Conservation (phyloP, 2,329 filamentous ascomycete genomes). For the Colletotrichum sp. region DNA sequence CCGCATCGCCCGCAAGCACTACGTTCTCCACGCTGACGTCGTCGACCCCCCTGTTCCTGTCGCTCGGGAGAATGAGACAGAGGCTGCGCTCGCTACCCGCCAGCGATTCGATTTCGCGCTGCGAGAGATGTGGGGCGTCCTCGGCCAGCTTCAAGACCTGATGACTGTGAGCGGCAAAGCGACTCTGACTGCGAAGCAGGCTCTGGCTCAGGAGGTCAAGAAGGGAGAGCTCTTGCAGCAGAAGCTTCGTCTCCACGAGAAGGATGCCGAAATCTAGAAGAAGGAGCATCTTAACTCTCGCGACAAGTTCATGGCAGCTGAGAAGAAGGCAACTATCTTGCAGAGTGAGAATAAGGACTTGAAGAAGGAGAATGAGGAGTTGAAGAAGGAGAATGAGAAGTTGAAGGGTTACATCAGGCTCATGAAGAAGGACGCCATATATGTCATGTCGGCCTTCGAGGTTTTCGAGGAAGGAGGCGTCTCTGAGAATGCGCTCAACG, state of each 20-base stretch:
- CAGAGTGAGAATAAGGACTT: background rate
- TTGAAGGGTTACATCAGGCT: background rate
- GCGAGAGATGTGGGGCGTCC: background rate
- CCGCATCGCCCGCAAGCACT: background rate
- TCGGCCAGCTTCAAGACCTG: background rate
- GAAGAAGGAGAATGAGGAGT: background rate
- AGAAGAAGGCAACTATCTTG: background rate
- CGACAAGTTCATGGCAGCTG: background rate
- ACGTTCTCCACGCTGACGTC: background rate
- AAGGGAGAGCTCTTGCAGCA: no score
- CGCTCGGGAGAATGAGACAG: background rate
- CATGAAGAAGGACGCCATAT: background rate
- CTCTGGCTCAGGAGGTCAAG: background rate
- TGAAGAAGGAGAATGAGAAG: background rate
- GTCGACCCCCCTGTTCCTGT: background rate
- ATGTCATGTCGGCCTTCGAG: background rate
- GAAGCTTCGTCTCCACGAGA: background rate
- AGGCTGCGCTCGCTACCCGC: background rate
- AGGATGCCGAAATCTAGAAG: background rate
- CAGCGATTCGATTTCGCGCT: background rate
- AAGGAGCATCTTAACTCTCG: background rate
- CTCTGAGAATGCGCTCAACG: background rate
- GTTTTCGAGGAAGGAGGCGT: background rate
- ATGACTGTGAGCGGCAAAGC: background rate
- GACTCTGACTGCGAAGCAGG: background rate